Conservation (phyloP, 2,329 filamentous ascomycete species). For the Myriosclerotinia scirpicola region DNA sequence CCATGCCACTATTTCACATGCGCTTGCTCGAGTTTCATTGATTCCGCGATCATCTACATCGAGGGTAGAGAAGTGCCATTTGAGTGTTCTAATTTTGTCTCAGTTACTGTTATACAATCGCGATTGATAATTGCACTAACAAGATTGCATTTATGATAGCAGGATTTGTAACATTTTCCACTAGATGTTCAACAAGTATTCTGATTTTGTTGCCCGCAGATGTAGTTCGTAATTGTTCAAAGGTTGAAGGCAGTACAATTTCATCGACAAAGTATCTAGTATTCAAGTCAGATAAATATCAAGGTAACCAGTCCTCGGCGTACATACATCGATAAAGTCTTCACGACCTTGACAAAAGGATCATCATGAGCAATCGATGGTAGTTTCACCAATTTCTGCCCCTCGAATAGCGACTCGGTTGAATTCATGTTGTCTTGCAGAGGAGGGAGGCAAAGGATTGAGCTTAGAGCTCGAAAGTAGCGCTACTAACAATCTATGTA, state of each 20-base stretch:
- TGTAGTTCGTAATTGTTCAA: constrained; percentile 71
- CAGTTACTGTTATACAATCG: background rate
- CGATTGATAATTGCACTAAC: constrained; percentile 49
- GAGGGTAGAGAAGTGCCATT: constrained; percentile 68
- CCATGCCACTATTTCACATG: constrained; percentile 81
- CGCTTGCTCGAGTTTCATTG: constrained; percentile 66
- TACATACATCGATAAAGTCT: constrained; percentile 62
- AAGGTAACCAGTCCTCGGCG: background rate
- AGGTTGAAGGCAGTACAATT: constrained; percentile 64
- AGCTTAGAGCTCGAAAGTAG: background rate
- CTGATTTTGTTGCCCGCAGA: constrained; percentile 59
- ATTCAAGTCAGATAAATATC: constrained; percentile 16
- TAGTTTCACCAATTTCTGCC: constrained; percentile 40
- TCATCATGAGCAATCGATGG: constrained; percentile 60
- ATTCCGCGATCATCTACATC: constrained; percentile 63
- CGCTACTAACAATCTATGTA: too few species aligned
- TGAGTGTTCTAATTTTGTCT: constrained; percentile 58
- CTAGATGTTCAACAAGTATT: constrained; percentile 63
- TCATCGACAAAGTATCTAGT: constrained; percentile 61
- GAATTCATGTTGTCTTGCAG: background rate
- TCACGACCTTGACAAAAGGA: constrained; percentile 62
- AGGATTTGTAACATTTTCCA: constrained; percentile 62
- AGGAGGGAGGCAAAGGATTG: background rate
- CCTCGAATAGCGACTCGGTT: background rate
- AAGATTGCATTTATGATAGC: constrained; percentile 71